Percentiles rank a stretch among this genome's conserved stretches.
Evolutionary conservation across 2,329 filamentous ascomycete species (phyloP).

Genomic region (Biscogniauxia sp.): DNA sequence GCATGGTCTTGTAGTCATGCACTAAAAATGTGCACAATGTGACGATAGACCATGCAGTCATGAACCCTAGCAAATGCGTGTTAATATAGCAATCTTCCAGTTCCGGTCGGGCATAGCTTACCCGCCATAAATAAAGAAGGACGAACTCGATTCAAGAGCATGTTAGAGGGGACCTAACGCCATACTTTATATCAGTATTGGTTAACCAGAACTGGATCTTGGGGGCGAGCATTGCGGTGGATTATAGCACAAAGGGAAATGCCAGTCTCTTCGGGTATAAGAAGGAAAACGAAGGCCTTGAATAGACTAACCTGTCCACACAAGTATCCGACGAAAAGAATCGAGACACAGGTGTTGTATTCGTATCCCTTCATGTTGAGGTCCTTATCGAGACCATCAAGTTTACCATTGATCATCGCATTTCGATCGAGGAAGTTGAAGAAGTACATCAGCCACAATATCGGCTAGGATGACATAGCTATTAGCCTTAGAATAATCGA

Average conservation of each 20-base stretch:
- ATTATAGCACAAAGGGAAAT: not conserved
- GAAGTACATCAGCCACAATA: conserved; percentile 33
- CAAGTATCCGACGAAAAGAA: conserved; percentile 29
- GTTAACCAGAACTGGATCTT: not conserved
- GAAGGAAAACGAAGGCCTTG: conserved; percentile 1
- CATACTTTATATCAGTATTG: conserved; percentile 4
- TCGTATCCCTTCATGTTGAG: conserved; percentile 36
- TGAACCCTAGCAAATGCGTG: conserved; percentile 15
- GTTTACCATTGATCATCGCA: conserved; percentile 47
- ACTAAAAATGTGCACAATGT: conserved; percentile 36
- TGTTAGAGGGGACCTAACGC: conserved; percentile 8
- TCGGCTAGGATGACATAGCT: conserved; percentile 22
- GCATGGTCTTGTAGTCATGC: conserved; percentile 36
- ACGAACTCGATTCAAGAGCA: conserved; percentile 10
- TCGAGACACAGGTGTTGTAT: conserved; percentile 36
- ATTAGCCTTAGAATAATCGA: not conserved
- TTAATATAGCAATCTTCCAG: not conserved
- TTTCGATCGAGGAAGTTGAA: conserved; percentile 35
- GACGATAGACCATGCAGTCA: conserved; percentile 36
- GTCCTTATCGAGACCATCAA: conserved; percentile 41
- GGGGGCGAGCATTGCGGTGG: not conserved
- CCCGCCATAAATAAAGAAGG: conserved; percentile 8
- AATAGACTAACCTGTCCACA: not conserved
- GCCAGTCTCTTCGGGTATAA: not conserved
- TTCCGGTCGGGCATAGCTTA: not conserved